Evolutionary conservation across 352 stramenopile genomes (phyloP).

Genomic region (Phytopythium sindhum): DNA sequence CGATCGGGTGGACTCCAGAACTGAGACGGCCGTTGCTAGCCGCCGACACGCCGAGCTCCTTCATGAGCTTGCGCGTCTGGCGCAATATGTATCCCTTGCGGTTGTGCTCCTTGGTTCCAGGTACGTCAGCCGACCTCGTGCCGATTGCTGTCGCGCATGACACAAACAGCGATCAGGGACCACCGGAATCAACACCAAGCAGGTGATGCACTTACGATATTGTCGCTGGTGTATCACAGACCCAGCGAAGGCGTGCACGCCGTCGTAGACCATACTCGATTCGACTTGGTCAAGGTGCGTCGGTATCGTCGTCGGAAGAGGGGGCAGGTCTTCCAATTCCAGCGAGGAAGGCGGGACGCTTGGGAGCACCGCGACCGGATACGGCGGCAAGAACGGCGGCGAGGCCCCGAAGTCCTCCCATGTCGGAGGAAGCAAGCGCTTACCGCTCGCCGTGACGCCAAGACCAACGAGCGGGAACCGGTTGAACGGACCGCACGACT

Average conservation of each 20-base stretch:
- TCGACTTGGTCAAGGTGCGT: background rate
- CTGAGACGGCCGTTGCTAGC: constrained; percentile 24
- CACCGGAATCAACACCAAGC: background rate
- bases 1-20: background rate
- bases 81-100: constrained; percentile 67
- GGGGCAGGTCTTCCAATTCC: background rate
- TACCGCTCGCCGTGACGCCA: constrained; percentile 3
- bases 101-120: constrained; percentile 63
- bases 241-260: background rate
- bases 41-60: constrained; percentile 14
- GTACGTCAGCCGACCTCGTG: background rate
- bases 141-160: background rate
- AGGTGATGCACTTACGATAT: background rate
- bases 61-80: constrained; percentile 45
- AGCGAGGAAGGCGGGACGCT: background rate
- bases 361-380: constrained; percentile 46
- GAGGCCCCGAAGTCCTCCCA: constrained; percentile 45
- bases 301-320: background rate
- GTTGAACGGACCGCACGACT: constrained; percentile 36
- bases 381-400: constrained; percentile 55
- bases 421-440: constrained; percentile 50
- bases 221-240: background rate
- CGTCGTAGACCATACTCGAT: background rate
- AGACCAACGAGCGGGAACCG: constrained; percentile 35
- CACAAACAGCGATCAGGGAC: constrained; percentile 9